A percentile compares a stretch with the other conserved stretches of the same genome.
Conservation (phyloP, 2,329 filamentous ascomycete genomes). For the Fusarium subglutinans region DNA sequence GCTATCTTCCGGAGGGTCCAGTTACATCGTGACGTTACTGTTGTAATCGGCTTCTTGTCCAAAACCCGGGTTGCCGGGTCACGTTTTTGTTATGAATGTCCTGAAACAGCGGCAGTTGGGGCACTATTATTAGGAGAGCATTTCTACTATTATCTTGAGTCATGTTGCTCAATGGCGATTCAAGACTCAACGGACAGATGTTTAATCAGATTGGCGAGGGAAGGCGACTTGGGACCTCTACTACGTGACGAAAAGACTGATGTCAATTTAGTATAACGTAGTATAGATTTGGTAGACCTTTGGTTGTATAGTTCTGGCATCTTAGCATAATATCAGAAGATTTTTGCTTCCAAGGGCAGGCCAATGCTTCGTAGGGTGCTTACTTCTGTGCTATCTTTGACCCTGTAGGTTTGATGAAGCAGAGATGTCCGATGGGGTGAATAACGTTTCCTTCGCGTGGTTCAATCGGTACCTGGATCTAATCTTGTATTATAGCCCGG, state of each 20-base stretch:
- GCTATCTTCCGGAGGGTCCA: neutral
- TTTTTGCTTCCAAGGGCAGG: neutral
- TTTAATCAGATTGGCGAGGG: neutral
- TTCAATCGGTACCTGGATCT: neutral
- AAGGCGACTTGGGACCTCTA: neutral
- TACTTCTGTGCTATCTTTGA: too few species aligned
- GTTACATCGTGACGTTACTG: constrained; percentile 21
- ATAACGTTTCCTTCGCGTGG: neutral
- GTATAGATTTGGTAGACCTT: neutral
- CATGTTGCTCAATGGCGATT: neutral
- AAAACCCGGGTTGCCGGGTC: constrained; percentile 3
- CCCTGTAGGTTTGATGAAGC: neutral
- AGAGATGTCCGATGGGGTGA: neutral
- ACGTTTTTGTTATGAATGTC: neutral
- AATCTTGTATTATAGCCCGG: neutral
- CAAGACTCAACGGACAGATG: neutral
- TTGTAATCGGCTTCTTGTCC: constrained; percentile 11
- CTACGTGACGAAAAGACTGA: neutral
- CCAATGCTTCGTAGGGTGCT: neutral
- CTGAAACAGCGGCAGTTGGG: constrained; percentile 6
- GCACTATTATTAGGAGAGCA: neutral
- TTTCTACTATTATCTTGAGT: neutral
- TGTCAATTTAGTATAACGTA: neutral
- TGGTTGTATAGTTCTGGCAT: neutral
- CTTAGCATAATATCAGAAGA: neutral